phyloP scores from a whole-genome alignment of 176 grass and related monocot species.

The Bromus sterilis region DNA sequence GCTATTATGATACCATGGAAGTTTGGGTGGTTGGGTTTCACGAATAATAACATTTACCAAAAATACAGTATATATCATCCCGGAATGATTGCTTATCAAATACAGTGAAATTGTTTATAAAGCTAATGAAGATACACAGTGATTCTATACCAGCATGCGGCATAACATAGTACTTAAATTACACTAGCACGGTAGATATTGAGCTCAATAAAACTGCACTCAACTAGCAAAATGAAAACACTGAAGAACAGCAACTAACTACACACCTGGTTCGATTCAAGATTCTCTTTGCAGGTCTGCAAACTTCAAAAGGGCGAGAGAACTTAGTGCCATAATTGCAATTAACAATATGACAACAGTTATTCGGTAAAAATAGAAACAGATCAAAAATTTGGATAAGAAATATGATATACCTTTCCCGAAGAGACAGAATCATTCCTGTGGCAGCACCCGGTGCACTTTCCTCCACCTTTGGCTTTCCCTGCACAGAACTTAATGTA shows the following conservation, averaged over 20 bases:
- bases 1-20: background rate
- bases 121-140: background rate
- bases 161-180: background rate
- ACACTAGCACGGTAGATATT: background rate
- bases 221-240: slow-evolving; percentile 12
- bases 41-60: background rate
- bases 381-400: slow-evolving; percentile 3
- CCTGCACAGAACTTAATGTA: slow-evolving; percentile 33
- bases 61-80: background rate
- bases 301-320: slow-evolving; percentile 45
- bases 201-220: background rate
- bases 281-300: slow-evolving; percentile 88
- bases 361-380: background rate
- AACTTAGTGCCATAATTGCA: slow-evolving; percentile 6
- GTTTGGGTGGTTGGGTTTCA: background rate
- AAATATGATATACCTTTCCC: slow-evolving; percentile 56
- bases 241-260: background rate
- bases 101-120: background rate
- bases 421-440: slow-evolving; percentile 98
- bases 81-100: background rate
- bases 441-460: slow-evolving; percentile 84
- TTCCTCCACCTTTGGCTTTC: slow-evolving; percentile 81
- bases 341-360: background rate
- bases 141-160: background rate
- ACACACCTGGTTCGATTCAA: slow-evolving; percentile 75